A percentile compares a stretch with the other conserved stretches of the same genome.
These are phyloP conservation scores for Ascochyta fabae DNA, from an alignment of 2,329 filamentous ascomycete species.

Conservation along the genomic window DNA sequence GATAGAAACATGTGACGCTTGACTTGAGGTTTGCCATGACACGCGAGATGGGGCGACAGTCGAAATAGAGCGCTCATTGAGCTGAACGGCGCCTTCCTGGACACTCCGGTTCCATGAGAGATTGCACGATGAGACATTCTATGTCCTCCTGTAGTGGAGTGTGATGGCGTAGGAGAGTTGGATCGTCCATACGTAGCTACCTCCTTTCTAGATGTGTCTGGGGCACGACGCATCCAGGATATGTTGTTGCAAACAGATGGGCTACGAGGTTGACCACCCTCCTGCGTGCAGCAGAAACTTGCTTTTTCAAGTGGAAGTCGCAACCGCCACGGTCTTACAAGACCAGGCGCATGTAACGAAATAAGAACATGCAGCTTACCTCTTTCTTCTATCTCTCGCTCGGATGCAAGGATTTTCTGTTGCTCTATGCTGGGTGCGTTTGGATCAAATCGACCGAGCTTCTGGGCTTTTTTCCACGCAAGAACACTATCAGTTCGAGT, in stretches of 20 bases:
- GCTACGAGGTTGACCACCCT: slow-evolving; percentile 13
- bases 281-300: slow-evolving; percentile 18
- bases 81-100: background rate
- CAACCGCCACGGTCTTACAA: slow-evolving; percentile 14
- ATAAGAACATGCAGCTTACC: slow-evolving; percentile 55
- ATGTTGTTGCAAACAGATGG: background rate
- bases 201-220: slow-evolving; percentile 24
- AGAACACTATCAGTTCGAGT: slow-evolving; percentile 86
- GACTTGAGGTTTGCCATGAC: background rate
- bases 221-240: slow-evolving; percentile 20
- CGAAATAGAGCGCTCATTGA: background rate
- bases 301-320: slow-evolving; percentile 20
- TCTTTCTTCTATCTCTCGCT: slow-evolving; percentile 72
- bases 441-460: slow-evolving; percentile 95
- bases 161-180: slow-evolving; percentile 4
- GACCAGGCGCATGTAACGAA: slow-evolving; percentile 13
- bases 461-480: slow-evolving; percentile 93
- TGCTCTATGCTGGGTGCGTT: slow-evolving; percentile 76
- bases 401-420: slow-evolving; percentile 71
- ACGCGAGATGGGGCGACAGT: background rate
- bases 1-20: background rate
- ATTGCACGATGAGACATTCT: slow-evolving; percentile 31
- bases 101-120: slow-evolving; percentile 6
- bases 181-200: slow-evolving; percentile 20
- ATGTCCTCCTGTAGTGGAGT: slow-evolving; percentile 15